Evolutionary conservation across 768 basidiomycete species (phyloP), one percentile per base, ranked within the genome.

Genomic region (Auricularia cornea): DNA sequence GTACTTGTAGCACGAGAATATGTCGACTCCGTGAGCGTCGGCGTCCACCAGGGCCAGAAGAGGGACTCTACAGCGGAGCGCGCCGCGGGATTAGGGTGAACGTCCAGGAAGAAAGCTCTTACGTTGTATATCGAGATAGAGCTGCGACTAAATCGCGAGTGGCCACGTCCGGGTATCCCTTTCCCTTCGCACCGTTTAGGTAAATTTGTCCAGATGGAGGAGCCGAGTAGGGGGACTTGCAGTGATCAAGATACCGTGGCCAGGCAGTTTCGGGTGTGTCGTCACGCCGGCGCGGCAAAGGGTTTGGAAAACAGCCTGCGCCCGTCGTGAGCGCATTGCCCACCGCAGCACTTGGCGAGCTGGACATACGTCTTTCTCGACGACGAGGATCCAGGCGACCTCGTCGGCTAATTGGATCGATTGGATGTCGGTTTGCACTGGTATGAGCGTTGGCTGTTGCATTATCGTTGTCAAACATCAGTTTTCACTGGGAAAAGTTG

Each of bases 131-230:
- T 4, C 30, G 16, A 1, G 88, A 81, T 2, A 98, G 78, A 0
- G 81, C 84, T 63, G 85, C 85, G 54, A 95, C 83, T 6, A 98
- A 80, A 66, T 95, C 87, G 6, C 94, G 82, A 0, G 97, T 96
- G 2, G 94, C 89, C 3, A 97, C 75, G 71, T 99, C 97, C 0
- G 97, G 97, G 74, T 96, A 98, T 2, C 97, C 97, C 72, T 97
- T 98, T 0, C 97, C 97, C 94, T 97, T 67, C 2, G 33, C 6
- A 59, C 28, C 23, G 23, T n/a, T 51, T 54, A 40, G 62, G 26
- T 33, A 38, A 38, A 10, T 10, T 8, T 14, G 35, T n/a, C 40
- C 28, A 62, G 11, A 59, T 33, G 52, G 20, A 32, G 40, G 18
- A 60, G 20, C 38, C 31, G 51, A 10, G 60, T 33, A 52, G 54